phyloP scores from a whole-genome alignment of 768 basidiomycete genomes.

The Pleurotus djamor region DNA sequence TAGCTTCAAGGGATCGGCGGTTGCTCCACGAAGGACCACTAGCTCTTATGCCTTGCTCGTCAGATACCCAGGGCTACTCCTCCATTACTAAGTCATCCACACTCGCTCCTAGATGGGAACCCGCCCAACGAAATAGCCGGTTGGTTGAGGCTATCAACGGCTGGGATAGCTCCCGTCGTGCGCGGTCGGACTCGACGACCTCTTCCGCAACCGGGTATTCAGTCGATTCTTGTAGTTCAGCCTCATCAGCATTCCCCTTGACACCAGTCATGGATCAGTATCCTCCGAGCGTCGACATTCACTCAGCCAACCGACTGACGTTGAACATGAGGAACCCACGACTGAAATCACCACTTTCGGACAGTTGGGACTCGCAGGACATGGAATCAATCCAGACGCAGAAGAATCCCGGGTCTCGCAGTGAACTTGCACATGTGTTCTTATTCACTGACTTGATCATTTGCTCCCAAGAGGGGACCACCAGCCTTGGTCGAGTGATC shows the following conservation, averaged over 20 bases:
- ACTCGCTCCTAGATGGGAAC: neutral
- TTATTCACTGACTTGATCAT: constrained; percentile 73
- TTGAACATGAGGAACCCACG: neutral
- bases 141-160: constrained; percentile 40
- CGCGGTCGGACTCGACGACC: constrained; percentile 35
- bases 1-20: constrained; percentile 73
- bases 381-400: neutral
- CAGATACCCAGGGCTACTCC: constrained; percentile 19
- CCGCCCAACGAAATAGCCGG: constrained; percentile 22
- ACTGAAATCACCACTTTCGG: constrained; percentile 9
- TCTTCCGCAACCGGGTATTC: constrained; percentile 24
- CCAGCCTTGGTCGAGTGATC: constrained; percentile 49
- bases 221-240: constrained; percentile 15
- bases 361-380: constrained; percentile 5
- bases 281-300: constrained; percentile 12
- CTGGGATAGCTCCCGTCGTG: constrained; percentile 35
- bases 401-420: neutral
- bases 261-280: constrained; percentile 12
- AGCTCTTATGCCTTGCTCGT: too few relatives aligned
- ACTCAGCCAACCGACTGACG: neutral
- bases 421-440: constrained; percentile 29
- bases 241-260: constrained; percentile 16
- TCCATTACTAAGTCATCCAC: constrained; percentile 17
- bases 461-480: constrained; percentile 39
- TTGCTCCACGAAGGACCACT: constrained; percentile 62